phyloP scores from a whole-genome alignment of 306 rosid species.

The Gleditsia sinensis region DNA sequence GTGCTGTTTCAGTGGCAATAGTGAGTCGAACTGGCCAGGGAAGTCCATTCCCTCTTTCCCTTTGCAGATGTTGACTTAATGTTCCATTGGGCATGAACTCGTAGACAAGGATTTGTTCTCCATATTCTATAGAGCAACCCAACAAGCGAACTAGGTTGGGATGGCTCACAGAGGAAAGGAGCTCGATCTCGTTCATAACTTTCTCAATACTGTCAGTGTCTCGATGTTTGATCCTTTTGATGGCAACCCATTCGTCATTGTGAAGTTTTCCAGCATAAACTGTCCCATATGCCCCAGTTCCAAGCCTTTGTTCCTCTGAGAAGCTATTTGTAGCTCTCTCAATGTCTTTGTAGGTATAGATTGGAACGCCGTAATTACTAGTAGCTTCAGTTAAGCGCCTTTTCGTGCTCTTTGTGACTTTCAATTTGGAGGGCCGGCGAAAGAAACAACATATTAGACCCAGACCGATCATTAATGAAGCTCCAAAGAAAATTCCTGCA shows the following conservation, averaged over 20 bases:
- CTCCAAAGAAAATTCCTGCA: conserved; percentile 63
- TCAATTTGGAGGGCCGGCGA: conserved; percentile 58
- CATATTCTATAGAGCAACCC: conserved; percentile 83
- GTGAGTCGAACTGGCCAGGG: conserved; percentile 71
- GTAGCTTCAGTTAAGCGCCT: conserved; percentile 83
- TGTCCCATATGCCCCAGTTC: conserved; percentile 90
- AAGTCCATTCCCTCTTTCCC: conserved; percentile 84
- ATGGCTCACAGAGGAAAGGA: conserved; percentile 80
- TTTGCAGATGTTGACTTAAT: conserved; percentile 72
- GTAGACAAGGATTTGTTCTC: conserved; percentile 80
- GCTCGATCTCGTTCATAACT: conserved; percentile 85
- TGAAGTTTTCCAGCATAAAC: conserved; percentile 84
- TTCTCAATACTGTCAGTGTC: conserved; percentile 77
- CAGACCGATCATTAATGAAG: conserved; percentile 45
- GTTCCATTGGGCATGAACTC: conserved; percentile 98
- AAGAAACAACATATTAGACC: conserved; percentile 60
- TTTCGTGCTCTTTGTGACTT: conserved; percentile 64
- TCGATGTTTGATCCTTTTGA: conserved; percentile 71
- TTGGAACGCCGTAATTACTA: conserved; percentile 60
- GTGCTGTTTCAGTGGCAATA: conserved; percentile 86
- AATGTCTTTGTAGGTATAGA: conserved; percentile 76
- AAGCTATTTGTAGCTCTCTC: conserved; percentile 82
- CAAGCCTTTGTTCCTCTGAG: conserved; percentile 77
- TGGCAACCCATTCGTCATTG: conserved; percentile 74
- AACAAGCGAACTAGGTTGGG: conserved; percentile 76